phyloP scores from a whole-genome alignment of 2,329 filamentous ascomycete species.

The Cercospora berteroae region DNA sequence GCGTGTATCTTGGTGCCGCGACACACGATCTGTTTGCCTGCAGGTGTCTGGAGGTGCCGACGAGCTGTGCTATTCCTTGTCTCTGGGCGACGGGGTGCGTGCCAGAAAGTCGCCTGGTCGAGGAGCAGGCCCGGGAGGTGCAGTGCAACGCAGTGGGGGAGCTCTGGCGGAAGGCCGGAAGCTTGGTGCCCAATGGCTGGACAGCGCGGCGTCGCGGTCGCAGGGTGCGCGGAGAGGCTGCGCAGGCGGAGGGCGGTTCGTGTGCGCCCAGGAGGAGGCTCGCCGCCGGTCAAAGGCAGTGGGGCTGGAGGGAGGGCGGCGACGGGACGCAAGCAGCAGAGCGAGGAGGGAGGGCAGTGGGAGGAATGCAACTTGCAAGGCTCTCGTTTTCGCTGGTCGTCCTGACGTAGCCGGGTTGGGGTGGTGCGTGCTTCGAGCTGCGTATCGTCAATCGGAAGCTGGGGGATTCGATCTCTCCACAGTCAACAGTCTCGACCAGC shows the following conservation, averaged over 20 bases:
- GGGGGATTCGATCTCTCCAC: slow-evolving; percentile 5
- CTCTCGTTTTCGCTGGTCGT: not conserved
- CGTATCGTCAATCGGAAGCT: slow-evolving; percentile 5
- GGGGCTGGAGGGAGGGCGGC: not conserved
- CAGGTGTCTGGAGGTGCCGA: not conserved
- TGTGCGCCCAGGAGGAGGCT: not conserved
- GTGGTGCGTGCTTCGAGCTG: not conserved
- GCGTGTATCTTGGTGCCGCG: not conserved
- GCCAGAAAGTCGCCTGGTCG: not conserved
- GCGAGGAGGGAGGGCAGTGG: not conserved
- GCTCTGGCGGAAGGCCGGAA: not conserved
- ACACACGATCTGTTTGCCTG: not conserved
- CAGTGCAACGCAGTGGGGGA: slow-evolving; percentile 5
- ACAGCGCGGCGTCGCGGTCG: not conserved
- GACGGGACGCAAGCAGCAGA: not conserved
- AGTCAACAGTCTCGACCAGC: not conserved
- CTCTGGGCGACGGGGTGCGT: not conserved
- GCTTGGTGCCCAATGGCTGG: slow-evolving; percentile 15
- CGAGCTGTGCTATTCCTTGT: not conserved
- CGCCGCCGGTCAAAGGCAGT: not conserved
- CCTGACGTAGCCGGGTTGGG: not conserved
- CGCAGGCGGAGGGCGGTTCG: slow-evolving; percentile 5
- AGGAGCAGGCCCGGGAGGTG: not conserved
- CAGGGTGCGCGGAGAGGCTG: slow-evolving; percentile 1
- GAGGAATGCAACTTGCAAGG: slow-evolving; percentile 1